A percentile compares a stretch with the other conserved stretches of the same genome.
Conservation (phyloP, 169 alveolate species). For the Ichthyophthirius multifiliis region DNA sequence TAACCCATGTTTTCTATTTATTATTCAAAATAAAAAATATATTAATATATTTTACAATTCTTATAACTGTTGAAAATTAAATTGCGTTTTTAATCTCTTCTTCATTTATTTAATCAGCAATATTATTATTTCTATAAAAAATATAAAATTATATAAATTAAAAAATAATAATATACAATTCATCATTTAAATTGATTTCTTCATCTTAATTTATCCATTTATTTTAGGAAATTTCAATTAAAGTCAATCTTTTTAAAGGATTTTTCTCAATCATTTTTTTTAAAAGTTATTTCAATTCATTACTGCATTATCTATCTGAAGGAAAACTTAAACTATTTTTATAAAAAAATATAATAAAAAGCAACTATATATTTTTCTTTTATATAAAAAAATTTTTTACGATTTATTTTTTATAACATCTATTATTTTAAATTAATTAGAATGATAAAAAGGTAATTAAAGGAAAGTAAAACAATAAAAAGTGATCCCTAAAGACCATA, state of each 20-base stretch:
- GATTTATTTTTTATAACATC: constrained; percentile 40
- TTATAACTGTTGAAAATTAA: not conserved
- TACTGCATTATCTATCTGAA: constrained; percentile 35
- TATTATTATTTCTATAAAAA: not conserved
- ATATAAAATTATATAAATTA: not conserved
- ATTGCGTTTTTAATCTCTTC: not conserved
- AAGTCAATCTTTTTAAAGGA: constrained; percentile 58
- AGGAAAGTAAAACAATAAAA: constrained; percentile 66
- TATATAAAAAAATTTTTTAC: no score
- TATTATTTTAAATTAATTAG: constrained; percentile 45
- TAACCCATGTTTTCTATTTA: no score
- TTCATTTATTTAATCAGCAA: not conserved
- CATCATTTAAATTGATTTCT: not conserved
- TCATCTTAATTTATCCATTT: constrained; percentile 56
- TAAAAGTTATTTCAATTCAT: constrained; percentile 52
- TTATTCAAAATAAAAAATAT: no score
- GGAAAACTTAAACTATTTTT: constrained; percentile 46
- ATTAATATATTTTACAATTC: no score
- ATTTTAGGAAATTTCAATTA: constrained; percentile 53
- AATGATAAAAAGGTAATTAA: constrained; percentile 70
- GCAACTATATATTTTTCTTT: not conserved
- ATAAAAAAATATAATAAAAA: not conserved
- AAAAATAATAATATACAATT: not conserved
- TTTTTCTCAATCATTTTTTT: constrained; percentile 58
- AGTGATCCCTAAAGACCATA: constrained; percentile 87